Evolutionary conservation across 495 filamentous ascomycete genomes (phyloP).

Genomic region (Oleoguttula mirabilis): DNA sequence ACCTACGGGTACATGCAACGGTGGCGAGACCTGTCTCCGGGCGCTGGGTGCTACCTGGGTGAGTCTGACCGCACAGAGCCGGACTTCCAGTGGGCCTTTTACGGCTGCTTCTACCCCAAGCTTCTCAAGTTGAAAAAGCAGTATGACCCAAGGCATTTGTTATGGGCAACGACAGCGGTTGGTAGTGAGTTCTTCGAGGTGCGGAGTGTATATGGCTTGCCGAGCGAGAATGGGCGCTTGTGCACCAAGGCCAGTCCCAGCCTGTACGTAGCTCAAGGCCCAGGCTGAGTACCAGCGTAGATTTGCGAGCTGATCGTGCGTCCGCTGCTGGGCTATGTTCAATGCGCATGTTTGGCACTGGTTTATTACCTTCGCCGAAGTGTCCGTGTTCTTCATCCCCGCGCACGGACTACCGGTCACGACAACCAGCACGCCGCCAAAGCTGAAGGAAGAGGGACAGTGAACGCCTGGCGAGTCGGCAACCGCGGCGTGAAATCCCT

Average conservation of each 20-base stretch:
- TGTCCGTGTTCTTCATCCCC: too few species aligned
- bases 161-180: slow-evolving; percentile 7
- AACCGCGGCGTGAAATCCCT: too few species aligned
- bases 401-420: too few species aligned
- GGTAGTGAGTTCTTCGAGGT: slow-evolving; percentile 2
- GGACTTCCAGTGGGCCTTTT: slow-evolving; percentile 8
- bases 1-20: not conserved
- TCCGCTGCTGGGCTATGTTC: too few species aligned
- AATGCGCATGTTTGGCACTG: too few species aligned
- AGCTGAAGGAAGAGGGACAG: too few species aligned
- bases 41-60: not conserved
- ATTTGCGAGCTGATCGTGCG: too few species aligned
- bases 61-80: slow-evolving; percentile 4
- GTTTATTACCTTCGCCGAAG: too few species aligned
- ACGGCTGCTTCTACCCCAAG: slow-evolving; percentile 2
- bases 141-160: slow-evolving; percentile 10
- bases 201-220: not conserved
- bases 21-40: not conserved
- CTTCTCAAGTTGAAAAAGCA: slow-evolving; percentile 10
- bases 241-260: not conserved
- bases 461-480: too few species aligned
- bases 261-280: not conserved
- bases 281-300: not conserved
- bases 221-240: not conserved
- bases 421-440: too few species aligned